phyloP scores from a whole-genome alignment of 805 yeast genomes.

The Wickerhamiella vanderwaltii region DNA sequence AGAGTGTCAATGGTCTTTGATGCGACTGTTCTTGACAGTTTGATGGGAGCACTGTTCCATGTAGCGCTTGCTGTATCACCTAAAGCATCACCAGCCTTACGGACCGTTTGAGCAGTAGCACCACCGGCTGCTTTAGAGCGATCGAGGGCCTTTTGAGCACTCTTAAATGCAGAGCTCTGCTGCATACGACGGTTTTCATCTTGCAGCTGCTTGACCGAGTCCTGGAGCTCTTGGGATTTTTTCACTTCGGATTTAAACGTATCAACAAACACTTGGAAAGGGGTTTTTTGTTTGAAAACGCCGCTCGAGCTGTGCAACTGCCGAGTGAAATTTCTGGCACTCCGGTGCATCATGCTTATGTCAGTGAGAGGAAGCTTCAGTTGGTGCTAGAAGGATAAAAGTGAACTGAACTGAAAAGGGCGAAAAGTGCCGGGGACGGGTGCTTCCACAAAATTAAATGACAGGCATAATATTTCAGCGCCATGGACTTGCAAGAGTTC shows the following conservation, averaged over 20 bases:
- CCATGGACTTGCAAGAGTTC: too few species aligned
- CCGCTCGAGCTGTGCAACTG: background rate
- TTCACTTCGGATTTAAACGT: slow-evolving; percentile 87
- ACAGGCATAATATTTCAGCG: too few species aligned
- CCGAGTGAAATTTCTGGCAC: slow-evolving; percentile 11
- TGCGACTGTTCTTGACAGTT: slow-evolving; percentile 79
- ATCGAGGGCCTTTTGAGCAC: slow-evolving; percentile 85
- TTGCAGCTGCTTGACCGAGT: slow-evolving; percentile 84
- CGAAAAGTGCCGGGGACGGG: background rate
- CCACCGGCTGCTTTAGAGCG: slow-evolving; percentile 62
- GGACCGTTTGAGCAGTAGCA: slow-evolving; percentile 59
- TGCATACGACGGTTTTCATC: slow-evolving; percentile 92
- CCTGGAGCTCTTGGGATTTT: slow-evolving; percentile 79
- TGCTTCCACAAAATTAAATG: too few species aligned
- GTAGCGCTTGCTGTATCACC: slow-evolving; percentile 83
- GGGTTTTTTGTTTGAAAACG: slow-evolving; percentile 29
- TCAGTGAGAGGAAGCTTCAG: too few species aligned
- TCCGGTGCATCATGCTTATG: too few species aligned
- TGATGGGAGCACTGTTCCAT: slow-evolving; percentile 92
- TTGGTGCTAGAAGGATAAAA: background rate
- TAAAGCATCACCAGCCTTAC: slow-evolving; percentile 85
- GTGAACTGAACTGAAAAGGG: background rate
- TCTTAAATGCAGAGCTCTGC: slow-evolving; percentile 85
- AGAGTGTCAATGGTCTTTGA: slow-evolving; percentile 68
- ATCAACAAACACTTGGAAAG: slow-evolving; percentile 83